These are phyloP conservation scores for Podospora tetraspora DNA, from an alignment of 495 filamentous ascomycete species.

Conservation along the genomic window DNA sequence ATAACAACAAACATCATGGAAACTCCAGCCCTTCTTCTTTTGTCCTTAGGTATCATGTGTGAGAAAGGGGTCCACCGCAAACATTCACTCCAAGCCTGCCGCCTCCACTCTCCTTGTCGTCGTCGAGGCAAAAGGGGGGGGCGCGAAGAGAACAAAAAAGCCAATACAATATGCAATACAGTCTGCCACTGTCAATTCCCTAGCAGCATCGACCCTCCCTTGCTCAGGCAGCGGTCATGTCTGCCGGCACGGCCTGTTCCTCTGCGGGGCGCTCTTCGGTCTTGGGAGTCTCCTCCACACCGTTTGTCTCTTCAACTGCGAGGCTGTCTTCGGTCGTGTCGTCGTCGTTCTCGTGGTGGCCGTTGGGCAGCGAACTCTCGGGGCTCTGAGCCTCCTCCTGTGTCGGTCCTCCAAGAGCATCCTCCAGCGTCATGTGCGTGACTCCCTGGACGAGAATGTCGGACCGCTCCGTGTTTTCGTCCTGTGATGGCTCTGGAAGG, in stretches of 20 bases:
- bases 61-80: slow-evolving; percentile 15
- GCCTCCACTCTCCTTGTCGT: neutral
- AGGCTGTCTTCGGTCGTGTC: neutral
- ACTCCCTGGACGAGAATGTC: neutral
- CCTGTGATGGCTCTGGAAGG: slow-evolving; percentile 2
- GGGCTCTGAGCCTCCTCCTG: neutral
- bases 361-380: neutral
- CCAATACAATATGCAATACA: slow-evolving; percentile 18
- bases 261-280: neutral
- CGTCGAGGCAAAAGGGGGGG: slow-evolving; percentile 4
- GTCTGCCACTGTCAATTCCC: slow-evolving; percentile 11
- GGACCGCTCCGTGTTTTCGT: slow-evolving; percentile 15
- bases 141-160: slow-evolving; percentile 9
- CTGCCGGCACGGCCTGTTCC: neutral
- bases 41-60: slow-evolving; percentile 22
- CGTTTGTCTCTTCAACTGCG: neutral
- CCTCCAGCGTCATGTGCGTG: neutral
- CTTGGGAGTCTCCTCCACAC: neutral
- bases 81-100: slow-evolving; percentile 13
- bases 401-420: neutral
- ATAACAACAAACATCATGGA: slow-evolving; percentile 5
- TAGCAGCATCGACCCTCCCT: neutral
- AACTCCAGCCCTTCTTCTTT: slow-evolving; percentile 1
- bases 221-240: neutral
- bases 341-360: slow-evolving; percentile 7